Percentiles rank a stretch among this genome's conserved stretches.
Conservation (phyloP, 768 basidiomycete genomes). For the Mycena epipterygia region DNA sequence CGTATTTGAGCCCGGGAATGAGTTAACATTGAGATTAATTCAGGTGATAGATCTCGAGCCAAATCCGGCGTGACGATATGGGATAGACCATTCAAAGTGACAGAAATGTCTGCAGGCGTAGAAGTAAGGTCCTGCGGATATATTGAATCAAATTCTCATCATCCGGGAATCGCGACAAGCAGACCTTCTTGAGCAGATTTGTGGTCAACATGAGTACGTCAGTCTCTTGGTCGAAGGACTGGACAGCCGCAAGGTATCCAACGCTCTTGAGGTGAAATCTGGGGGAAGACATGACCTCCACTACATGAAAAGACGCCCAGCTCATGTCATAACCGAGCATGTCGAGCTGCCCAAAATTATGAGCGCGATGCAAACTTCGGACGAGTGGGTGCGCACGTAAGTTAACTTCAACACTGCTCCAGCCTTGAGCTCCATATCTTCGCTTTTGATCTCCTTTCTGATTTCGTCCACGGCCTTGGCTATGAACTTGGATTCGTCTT, state of each 20-base stretch:
- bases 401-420: constrained; percentile 95
- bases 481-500: constrained; percentile 93
- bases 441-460: constrained; percentile 88
- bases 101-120: constrained; percentile 78
- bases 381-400: constrained; percentile 73
- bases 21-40: constrained; percentile 87
- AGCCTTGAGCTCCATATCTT: constrained; percentile 98
- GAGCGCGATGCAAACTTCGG: constrained; percentile 30
- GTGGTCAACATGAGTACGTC: constrained; percentile 98
- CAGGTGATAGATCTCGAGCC: constrained; percentile 90
- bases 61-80: constrained; percentile 89
- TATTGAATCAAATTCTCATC: constrained; percentile 28
- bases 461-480: constrained; percentile 96
- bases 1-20: constrained; percentile 92
- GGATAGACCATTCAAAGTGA: constrained; percentile 86
- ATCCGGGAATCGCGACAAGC: constrained; percentile 36
- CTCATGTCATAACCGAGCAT: constrained; percentile 97
- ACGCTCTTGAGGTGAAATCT: constrained; percentile 94
- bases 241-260: constrained; percentile 93
- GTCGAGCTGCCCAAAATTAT: constrained; percentile 76
- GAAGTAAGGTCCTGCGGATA: constrained; percentile 81
- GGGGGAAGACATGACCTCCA: constrained; percentile 97
- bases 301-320: constrained; percentile 97
- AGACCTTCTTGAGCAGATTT: constrained; percentile 93
- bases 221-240: constrained; percentile 94